phyloP scores from a whole-genome alignment of 352 stramenopile genomes.

The Pelagophyceae sp. region DNA sequence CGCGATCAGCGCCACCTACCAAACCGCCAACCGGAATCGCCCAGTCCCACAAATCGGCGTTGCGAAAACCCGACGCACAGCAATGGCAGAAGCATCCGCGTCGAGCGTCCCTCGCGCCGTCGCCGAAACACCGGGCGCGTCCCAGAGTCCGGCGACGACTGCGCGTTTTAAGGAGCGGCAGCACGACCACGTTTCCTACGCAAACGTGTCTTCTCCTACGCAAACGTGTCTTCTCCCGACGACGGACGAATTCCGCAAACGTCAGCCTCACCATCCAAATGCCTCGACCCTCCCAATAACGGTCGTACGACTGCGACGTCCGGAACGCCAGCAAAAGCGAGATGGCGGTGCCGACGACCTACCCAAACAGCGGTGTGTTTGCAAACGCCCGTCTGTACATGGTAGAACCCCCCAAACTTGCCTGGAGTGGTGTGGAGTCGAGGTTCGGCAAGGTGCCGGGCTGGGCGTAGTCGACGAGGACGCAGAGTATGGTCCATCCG shows the following conservation, averaged over 20 bases:
- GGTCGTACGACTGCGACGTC: conserved; percentile 10
- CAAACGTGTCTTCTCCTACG: too few relatives aligned
- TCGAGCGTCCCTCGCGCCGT: too few relatives aligned
- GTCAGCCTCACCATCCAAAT: conserved; percentile 5
- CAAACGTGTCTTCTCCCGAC: too few relatives aligned
- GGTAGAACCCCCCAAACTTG: neutral
- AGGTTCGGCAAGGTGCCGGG: neutral
- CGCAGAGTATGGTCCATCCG: neutral
- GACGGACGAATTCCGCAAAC: too few relatives aligned
- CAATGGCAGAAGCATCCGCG: neutral
- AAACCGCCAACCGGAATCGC: too few relatives aligned
- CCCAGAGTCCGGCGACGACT: too few relatives aligned
- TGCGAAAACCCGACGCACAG: too few relatives aligned
- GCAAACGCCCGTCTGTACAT: neutral
- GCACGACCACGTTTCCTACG: too few relatives aligned
- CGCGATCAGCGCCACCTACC: neutral
- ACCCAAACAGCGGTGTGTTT: neutral
- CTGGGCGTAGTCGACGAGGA: neutral
- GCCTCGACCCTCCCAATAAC: conserved; percentile 4
- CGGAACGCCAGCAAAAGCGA: conserved; percentile 15
- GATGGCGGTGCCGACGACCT: neutral
- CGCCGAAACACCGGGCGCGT: too few relatives aligned
- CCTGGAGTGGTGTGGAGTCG: neutral
- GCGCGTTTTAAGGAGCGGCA: too few relatives aligned
- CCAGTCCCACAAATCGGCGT: too few relatives aligned